Base-by-base conservation (phyloP, 2,329 filamentous ascomycete genomes). In the Emmonsia crescens region DNA sequence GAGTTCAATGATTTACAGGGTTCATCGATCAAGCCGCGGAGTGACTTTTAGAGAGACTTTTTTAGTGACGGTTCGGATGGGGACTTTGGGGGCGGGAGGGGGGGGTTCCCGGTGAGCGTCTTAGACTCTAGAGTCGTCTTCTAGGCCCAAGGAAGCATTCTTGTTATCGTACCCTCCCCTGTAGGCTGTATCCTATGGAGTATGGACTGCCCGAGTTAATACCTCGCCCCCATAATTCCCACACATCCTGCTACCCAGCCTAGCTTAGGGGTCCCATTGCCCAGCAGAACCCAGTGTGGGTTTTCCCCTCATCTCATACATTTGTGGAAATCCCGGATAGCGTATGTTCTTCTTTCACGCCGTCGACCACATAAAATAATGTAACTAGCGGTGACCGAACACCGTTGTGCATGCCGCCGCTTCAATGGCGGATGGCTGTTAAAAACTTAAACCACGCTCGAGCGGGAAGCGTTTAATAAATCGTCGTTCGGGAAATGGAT, bases 1-100 rank as follows among this genome's bases (percentile, higher is more conserved):
- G 44, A 49, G 36, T 21, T 24, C 6, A 49, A 59, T 59, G 57
- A 59, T 59, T 48, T 59, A 51, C 57, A 59, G 57, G 57, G 57
- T 59, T 59, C 57, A 51, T 59, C 44, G 57, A 59, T 49, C 44
- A 49, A 57, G 38, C 36, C 38, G 36, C 42, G 16, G 5, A 49
- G 40, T 36, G 31, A 57, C 57, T 44, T 31, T 46, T 31, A 48
- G 24, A 14, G 40, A 44, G 12, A 19, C n/a, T 36, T 48, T 49
- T 36, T 48, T 49, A 59, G 42, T 48, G 29, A 36, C 31, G 44
- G 57, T 49, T 19, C n/a, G 42, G 44, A 33, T 44, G 31, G 57
- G 46, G 19, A 21, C 42, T 38, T 48, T 9, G 31, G 42, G 19
- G 42, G 14, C 19, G 10, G 44, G 44, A 3, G 21, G 19, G 21